Evolutionary conservation across 148 eudicot species (phyloP).

Genomic region (Silene uniflora): DNA sequence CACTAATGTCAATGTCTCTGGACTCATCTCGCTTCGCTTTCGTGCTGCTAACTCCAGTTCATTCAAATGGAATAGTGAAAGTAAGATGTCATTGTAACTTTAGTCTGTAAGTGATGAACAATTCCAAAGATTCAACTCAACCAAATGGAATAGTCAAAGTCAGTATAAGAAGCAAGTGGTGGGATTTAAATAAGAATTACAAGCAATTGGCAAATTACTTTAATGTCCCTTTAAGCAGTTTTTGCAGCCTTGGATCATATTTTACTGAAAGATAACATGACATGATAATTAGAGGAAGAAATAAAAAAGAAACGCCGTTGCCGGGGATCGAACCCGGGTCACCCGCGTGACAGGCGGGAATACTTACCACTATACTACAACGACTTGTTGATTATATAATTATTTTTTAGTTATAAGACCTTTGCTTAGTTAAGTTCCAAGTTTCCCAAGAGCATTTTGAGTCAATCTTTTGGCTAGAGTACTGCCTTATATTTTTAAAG

Average conservation of each 20-base stretch:
- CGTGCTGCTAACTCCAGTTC: not conserved
- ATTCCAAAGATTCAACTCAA: not conserved
- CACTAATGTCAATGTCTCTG: slow-evolving; percentile 51
- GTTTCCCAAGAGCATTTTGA: too few species aligned
- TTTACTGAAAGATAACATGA: not conserved
- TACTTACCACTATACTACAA: slow-evolving; percentile 99
- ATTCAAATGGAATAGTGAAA: not conserved
- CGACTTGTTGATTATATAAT: slow-evolving; percentile 34
- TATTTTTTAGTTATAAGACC: too few species aligned
- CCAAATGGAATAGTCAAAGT: too few species aligned
- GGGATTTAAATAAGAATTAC: not conserved
- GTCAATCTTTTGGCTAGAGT: too few species aligned
- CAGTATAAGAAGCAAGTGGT: slow-evolving; percentile 3
- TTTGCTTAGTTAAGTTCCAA: too few species aligned
- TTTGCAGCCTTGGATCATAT: not conserved
- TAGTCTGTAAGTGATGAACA: not conserved
- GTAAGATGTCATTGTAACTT: not conserved
- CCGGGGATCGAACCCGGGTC: slow-evolving; percentile 99
- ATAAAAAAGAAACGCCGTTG: slow-evolving; percentile 52
- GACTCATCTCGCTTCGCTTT: slow-evolving; percentile 28
- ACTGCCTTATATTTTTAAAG: too few species aligned
- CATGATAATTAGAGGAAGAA: not conserved
- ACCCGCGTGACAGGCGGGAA: slow-evolving; percentile 99
- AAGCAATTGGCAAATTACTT: not conserved
- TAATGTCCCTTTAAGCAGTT: not conserved